Percentiles rank a stretch among this genome's conserved stretches.
Evolutionary conservation across 106 monocot genomes (phyloP).

Genomic region (Platanthera zijinensis): DNA sequence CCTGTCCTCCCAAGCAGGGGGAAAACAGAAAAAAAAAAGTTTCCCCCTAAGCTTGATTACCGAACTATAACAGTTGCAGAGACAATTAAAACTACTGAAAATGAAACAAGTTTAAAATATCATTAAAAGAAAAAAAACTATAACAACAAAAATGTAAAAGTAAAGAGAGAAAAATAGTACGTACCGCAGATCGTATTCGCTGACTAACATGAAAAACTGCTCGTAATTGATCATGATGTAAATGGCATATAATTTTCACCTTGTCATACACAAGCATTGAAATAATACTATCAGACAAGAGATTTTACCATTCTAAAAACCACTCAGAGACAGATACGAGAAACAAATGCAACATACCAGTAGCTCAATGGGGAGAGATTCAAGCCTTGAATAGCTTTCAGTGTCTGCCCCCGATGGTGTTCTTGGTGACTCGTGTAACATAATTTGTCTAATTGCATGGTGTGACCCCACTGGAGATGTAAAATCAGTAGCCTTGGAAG

Average conservation of each 20-base stretch:
- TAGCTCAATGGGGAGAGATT: slow-evolving; percentile 79
- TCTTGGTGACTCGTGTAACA: slow-evolving; percentile 53
- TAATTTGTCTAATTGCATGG: slow-evolving; percentile 20
- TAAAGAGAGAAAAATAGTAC: slow-evolving; percentile 11
- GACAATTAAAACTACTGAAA: neutral
- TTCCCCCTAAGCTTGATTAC: neutral
- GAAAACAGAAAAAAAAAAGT: neutral
- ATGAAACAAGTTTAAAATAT: neutral
- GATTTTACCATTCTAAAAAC: neutral
- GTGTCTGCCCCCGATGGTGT: slow-evolving; percentile 19
- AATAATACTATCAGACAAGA: neutral
- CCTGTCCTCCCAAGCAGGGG: no score
- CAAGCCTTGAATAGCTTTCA: slow-evolving; percentile 56
- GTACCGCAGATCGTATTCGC: slow-evolving; percentile 68
- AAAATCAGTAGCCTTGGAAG: slow-evolving; percentile 17
- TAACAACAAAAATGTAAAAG: neutral
- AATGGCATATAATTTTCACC: slow-evolving; percentile 77
- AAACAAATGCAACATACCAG: slow-evolving; percentile 42
- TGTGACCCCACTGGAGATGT: neutral
- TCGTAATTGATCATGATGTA: slow-evolving; percentile 90
- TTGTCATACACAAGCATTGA: slow-evolving; percentile 10
- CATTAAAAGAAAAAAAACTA: neutral
- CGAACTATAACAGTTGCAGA: neutral
- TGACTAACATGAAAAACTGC: slow-evolving; percentile 89
- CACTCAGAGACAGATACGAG: neutral